Evolutionary conservation across 2,329 filamentous ascomycete species (phyloP), one percentile per base, ranked within the genome.

Genomic region (Aspergillus texensis): DNA sequence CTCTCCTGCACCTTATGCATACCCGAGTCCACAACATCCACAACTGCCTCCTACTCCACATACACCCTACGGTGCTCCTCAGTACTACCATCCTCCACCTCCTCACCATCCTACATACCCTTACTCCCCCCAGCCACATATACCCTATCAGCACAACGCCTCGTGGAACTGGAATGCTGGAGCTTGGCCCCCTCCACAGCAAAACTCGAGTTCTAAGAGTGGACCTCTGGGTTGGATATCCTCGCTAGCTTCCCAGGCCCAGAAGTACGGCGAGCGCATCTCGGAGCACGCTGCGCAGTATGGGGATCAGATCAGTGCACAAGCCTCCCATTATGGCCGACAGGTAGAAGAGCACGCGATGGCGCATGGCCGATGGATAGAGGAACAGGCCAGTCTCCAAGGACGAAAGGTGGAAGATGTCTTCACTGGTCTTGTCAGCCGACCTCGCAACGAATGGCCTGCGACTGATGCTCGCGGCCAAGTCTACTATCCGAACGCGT

Each of bases 201-300:
- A 60, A 16, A 70, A 63, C 21, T 65, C 65, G 5, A 60, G 67
- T 9, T 65, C 68, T 12, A 76, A 77, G 64, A 64, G 71, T 30
- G 72, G 76, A 0, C 66, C 75, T 4, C 43, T 73, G 1, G 69
- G 72, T 24, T 79, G 77, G 75, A 72, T 78, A 12, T 69, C 75
- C 1, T 72, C 74, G 9, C 61, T 80, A 14, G 74, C 75, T 50
- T 71, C 74, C 4, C 75, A 78, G 53, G 77, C 78, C 11, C 75
- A 79, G 60, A 76, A 78, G 57, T 80, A 79, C 48, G 77, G 77
- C 4, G 76, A 79, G 53, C 75, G 76, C 11, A 72, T 79, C 28
- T 68, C 70, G 16, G 72, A 77, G 57, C 76, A 78, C 61, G 77
- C 76, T 1, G 64, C 69, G 50, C 70, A 69, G 34, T 75, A 77